These are phyloP conservation scores for Flueggea neowawraea DNA, from an alignment of 441 rosid species.

Conservation along the genomic window DNA sequence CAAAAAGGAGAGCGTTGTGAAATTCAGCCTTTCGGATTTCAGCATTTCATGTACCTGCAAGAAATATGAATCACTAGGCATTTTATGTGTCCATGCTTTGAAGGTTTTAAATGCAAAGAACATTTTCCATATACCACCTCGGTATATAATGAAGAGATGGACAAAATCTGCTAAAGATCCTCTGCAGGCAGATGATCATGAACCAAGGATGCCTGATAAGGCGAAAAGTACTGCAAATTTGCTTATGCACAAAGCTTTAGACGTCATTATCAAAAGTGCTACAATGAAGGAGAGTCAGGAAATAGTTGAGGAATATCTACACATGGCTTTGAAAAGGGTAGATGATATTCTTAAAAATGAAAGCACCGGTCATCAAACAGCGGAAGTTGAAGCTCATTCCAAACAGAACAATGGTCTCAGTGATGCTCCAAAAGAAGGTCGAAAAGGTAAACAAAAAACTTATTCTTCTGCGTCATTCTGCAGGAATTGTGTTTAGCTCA, in stretches of 20 bases:
- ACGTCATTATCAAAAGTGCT: conserved; percentile 10
- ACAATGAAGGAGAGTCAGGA: conserved; percentile 3
- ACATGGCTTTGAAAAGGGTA: conserved; percentile 1
- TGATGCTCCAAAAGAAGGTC: too few species aligned
- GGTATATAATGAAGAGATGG: conserved; percentile 17
- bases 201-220: neutral
- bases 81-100: conserved; percentile 21
- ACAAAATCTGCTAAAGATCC: conserved; percentile 20
- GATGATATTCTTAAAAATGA: conserved; percentile 5
- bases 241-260: conserved; percentile 10
- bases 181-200: neutral
- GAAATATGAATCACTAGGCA: conserved; percentile 20
- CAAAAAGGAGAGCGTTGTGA: conserved; percentile 7
- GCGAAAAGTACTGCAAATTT: neutral
- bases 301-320: conserved; percentile 12
- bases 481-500: too few species aligned
- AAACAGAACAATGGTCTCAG: too few species aligned
- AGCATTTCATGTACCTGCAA: conserved; percentile 13
- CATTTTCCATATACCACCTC: conserved; percentile 14
- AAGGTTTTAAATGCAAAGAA: conserved; percentile 21
- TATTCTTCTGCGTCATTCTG: too few species aligned
- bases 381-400: too few species aligned
- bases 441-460: too few species aligned
- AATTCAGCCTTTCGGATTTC: conserved; percentile 2
- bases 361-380: neutral